Base-by-base conservation (phyloP, 331 rosid genomes). In the Prunus yedoensis region DNA sequence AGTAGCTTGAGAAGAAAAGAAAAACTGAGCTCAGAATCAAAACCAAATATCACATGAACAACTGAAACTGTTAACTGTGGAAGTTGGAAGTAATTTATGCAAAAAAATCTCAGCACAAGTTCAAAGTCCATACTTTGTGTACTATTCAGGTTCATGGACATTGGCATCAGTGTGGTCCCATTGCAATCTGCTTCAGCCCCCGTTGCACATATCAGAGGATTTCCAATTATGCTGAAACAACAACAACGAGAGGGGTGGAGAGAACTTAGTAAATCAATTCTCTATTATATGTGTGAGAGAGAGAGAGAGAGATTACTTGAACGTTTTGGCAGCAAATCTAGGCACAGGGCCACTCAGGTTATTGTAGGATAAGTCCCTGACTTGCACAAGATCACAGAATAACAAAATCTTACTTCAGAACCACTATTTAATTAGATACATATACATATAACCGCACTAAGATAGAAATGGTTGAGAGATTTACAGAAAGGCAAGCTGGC, bases 301-400 rank as follows among this genome's bases (percentile, higher is more conserved):
- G 58, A 35, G 77, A 15, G 50, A 9, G 17, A 38, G 23, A 63
- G 43, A 84, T 85, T 87, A 95, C 99, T 82, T 90, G 91, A 88
- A 95, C 78, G 98, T 84, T 85, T 92, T 95, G 65, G 92, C 90
- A 54, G 86, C 82, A 66, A 91, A 80, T 85, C 47, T 85, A 20
- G 99, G 98, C 11, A 89, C 89, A 41, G 93, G 94, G 74, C 86
- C 94, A 70, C 89, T 92, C 78, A 95, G 83, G 82, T 92, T 92
- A 81, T 95, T 95, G 75, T 77, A 85, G 59, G 99, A 92, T 54
- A 95, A 78, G 77, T 95, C 99, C 76, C 99, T 95, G 78, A 30
- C 57, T 67, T 70, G 65, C 80, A 70, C 57, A 71, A 63, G 51
- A 70, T 18, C 49, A 63, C 32, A 75, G 65, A 69, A 53, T 14